These are phyloP conservation scores for Waltiozyma sp. DNA, from an alignment of 1,139 yeast genomes.

Conservation along the genomic window DNA sequence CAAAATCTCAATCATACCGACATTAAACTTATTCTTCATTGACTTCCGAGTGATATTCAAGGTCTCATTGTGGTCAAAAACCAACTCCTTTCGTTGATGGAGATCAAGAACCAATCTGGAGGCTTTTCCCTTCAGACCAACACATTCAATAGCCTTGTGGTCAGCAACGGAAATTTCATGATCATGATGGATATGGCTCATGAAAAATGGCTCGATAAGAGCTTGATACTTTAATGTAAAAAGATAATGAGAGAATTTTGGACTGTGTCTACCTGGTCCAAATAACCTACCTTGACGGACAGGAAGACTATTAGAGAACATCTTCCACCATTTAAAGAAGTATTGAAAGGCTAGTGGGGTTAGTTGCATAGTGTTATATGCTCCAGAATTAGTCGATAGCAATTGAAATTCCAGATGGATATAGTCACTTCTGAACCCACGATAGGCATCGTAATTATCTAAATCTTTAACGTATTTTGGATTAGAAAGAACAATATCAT, in stretches of 20 bases:
- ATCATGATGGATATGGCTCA: constrained; percentile 64
- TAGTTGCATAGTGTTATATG: constrained; percentile 65
- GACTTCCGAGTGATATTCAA: constrained; percentile 45
- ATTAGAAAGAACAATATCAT: constrained; percentile 48
- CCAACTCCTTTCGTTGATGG: constrained; percentile 73
- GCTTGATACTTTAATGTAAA: constrained; percentile 76
- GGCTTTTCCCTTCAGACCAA: constrained; percentile 72
- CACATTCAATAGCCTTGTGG: constrained; percentile 41
- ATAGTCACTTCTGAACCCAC: constrained; percentile 68
- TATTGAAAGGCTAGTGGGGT: constrained; percentile 60
- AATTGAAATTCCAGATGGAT: constrained; percentile 71
- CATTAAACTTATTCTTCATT: constrained; percentile 54
- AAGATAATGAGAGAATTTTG: constrained; percentile 68
- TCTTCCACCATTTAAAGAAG: constrained; percentile 78
- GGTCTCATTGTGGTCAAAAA: constrained; percentile 44
- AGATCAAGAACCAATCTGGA: constrained; percentile 61
- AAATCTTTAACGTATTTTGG: constrained; percentile 45
- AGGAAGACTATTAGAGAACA: constrained; percentile 68
- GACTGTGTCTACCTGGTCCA: constrained; percentile 29
- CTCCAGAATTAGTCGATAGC: constrained; percentile 32
- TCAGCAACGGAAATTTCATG: constrained; percentile 34
- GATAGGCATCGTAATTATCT: constrained; percentile 58
- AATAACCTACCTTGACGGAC: constrained; percentile 65
- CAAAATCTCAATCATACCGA: constrained; percentile 59
- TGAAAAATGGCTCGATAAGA: constrained; percentile 57